A percentile compares a stretch with the other conserved stretches of the same genome.
phyloP scores from a whole-genome alignment of 352 stramenopile genomes.

The Globisporangium irregulare region DNA sequence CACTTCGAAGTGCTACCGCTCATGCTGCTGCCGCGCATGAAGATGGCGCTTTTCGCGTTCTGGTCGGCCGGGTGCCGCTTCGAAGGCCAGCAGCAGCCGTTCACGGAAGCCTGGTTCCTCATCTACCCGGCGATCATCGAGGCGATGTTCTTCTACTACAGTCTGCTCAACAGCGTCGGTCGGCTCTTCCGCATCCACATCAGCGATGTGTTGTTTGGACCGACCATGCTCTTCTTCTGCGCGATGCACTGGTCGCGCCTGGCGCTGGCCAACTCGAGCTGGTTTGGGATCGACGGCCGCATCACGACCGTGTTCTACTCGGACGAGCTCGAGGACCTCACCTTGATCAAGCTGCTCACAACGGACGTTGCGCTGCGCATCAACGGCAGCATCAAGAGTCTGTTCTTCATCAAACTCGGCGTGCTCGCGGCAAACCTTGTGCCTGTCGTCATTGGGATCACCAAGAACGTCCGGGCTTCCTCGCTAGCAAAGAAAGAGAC shows the following conservation, averaged over 20 bases:
- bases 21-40: background rate
- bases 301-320: background rate
- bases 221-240: background rate
- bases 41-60: background rate
- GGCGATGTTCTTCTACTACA: background rate
- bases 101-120: background rate
- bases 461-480: background rate
- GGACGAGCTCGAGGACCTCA: background rate
- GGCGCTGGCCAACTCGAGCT: background rate
- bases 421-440: background rate
- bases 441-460: background rate
- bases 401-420: background rate
- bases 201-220: background rate
- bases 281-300: background rate
- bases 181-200: background rate
- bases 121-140: background rate
- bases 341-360: background rate
- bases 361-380: background rate
- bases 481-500: background rate
- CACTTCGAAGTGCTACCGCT: background rate
- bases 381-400: background rate
- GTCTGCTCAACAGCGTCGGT: background rate
- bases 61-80: background rate
- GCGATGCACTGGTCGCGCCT: background rate
- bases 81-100: background rate